phyloP scores from a whole-genome alignment of 148 eudicot species.

The Diospyros lotus region DNA sequence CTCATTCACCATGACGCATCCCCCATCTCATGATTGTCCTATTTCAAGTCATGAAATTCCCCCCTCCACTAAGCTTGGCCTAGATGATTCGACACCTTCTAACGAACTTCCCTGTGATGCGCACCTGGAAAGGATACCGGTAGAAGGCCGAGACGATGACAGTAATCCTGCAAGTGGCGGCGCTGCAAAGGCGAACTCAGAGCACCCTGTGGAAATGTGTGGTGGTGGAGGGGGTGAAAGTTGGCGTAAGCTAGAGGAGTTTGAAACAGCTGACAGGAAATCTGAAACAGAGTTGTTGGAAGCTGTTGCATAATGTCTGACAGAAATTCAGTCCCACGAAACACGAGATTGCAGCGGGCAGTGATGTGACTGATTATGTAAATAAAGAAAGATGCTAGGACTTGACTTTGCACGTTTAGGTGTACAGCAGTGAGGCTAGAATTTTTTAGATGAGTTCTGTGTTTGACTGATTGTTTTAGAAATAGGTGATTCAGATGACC shows the following conservation, averaged over 20 bases:
- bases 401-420: background rate
- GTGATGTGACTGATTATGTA: background rate
- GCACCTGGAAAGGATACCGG: conserved; percentile 20
- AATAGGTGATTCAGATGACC: conserved; percentile 7
- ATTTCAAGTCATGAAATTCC: conserved; percentile 19
- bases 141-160: conserved; percentile 13
- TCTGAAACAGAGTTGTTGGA: conserved; percentile 22
- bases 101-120: conserved; percentile 16
- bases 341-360: too few relatives aligned
- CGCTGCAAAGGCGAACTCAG: conserved; percentile 7
- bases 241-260: conserved; percentile 9
- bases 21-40: conserved; percentile 28
- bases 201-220: background rate
- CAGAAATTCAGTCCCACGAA: background rate
- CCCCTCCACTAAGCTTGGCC: conserved; percentile 19
- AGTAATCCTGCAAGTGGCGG: conserved; percentile 10
- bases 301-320: conserved; percentile 14
- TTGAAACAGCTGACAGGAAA: conserved; percentile 18
- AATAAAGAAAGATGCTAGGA: conserved; percentile 6
- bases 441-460: background rate
- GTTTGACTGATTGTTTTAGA: conserved; percentile 11
- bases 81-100: conserved; percentile 22
- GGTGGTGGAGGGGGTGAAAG: background rate
- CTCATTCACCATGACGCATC: conserved; percentile 30
- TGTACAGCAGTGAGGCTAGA: conserved; percentile 19